Conservation (phyloP, 2,329 filamentous ascomycete genomes). For the Cryphonectria naterciae region DNA sequence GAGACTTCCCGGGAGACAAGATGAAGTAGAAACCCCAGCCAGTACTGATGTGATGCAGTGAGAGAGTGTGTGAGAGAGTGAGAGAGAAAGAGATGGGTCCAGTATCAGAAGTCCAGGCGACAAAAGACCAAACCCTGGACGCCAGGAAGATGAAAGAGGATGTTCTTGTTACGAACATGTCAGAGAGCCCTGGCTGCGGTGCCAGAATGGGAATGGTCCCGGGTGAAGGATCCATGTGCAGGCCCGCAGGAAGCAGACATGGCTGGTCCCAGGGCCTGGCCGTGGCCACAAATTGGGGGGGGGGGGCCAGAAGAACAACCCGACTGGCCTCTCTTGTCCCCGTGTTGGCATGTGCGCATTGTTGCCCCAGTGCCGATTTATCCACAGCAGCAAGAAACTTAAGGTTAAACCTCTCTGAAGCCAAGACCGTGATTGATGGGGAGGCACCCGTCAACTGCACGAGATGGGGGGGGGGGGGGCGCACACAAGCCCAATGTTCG, state of each 20-base stretch:
- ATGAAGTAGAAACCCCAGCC: constrained; percentile 27
- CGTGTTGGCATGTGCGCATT: neutral
- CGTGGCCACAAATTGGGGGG: neutral
- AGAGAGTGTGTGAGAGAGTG: neutral
- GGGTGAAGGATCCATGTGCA: neutral
- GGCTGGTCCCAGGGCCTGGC: neutral
- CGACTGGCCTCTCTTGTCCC: neutral
- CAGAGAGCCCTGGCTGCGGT: constrained; percentile 24
- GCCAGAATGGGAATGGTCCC: constrained; percentile 16
- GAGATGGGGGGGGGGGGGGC: no score
- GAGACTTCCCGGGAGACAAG: neutral
- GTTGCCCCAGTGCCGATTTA: neutral
- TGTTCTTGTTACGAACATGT: constrained; percentile 27
- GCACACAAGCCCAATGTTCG: neutral
- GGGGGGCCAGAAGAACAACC: neutral
- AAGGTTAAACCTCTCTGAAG: neutral
- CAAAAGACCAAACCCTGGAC: constrained; percentile 6
- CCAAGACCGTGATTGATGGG: neutral
- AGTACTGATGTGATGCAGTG: constrained; percentile 18
- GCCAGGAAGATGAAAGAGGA: constrained; percentile 7
- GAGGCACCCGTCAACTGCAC: neutral
- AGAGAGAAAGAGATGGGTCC: constrained; percentile 1
- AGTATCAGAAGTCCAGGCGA: constrained; percentile 9
- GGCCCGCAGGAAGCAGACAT: neutral
- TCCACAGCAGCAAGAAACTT: constrained; percentile 1